Conservation (phyloP, 305 asterid species). For the Striga hermonthica region DNA sequence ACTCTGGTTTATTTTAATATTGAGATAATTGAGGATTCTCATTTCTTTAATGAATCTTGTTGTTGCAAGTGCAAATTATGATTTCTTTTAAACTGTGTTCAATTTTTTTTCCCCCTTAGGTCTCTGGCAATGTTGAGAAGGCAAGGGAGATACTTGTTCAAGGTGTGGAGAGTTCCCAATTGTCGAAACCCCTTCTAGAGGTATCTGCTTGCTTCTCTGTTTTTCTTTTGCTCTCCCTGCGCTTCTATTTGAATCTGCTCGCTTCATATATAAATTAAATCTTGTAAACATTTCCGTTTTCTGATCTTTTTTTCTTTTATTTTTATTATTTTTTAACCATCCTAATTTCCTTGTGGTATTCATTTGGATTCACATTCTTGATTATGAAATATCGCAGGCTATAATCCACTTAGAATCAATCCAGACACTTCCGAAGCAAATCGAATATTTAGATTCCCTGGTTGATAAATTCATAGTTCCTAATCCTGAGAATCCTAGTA, state of each 20-base stretch:
- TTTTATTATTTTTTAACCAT: neutral
- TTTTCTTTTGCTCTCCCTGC: conserved; percentile 12
- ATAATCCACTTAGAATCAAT: conserved; percentile 90
- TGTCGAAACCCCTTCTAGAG: conserved; percentile 93
- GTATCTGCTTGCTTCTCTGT: conserved; percentile 38
- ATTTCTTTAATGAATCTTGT: conserved; percentile 13
- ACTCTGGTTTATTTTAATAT: neutral
- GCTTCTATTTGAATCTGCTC: conserved; percentile 1
- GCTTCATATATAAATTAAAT: neutral
- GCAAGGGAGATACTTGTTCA: conserved; percentile 84
- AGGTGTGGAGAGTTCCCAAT: conserved; percentile 70
- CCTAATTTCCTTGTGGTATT: neutral
- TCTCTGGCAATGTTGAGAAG: conserved; percentile 83
- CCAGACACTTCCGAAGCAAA: conserved; percentile 75
- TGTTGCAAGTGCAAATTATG: conserved; percentile 6
- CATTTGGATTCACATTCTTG: conserved; percentile 12
- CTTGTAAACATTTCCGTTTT: neutral
- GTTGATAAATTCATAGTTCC: conserved; percentile 72
- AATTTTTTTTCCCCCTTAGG: conserved; percentile 45
- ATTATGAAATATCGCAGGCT: conserved; percentile 58
- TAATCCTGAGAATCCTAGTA: conserved; percentile 47
- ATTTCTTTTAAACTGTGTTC: conserved; percentile 4
- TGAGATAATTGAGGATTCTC: neutral
- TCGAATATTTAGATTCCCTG: conserved; percentile 74
- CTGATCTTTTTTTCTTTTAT: too few relatives aligned